Base-by-base conservation (phyloP, 73 alveolate genomes). In the Paramecium primaurelia region DNA sequence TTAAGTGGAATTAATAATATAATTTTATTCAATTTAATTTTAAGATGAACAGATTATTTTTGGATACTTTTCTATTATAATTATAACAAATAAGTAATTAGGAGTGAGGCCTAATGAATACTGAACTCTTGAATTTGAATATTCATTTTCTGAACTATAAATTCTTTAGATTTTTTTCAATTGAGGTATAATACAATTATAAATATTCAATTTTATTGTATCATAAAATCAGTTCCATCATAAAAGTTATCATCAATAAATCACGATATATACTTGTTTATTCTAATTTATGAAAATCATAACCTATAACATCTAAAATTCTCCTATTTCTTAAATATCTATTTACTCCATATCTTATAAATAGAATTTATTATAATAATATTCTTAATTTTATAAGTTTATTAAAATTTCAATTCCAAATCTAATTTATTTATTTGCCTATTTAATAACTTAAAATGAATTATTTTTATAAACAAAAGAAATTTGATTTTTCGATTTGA, bases 191-290 rank as follows among this genome's bases (percentile, higher is more conserved):
- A n/a, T n/a, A n/a, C n/a, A n/a, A n/a, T n/a, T n/a, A n/a, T n/a
- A n/a, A n/a, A n/a, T n/a, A n/a, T n/a, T n/a, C n/a, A n/a, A n/a
- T n/a, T n/a, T n/a, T n/a, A n/a, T n/a, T n/a, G n/a, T n/a, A 80
- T 25, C 91, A 80, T 80, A 47, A 80, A 80, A 47, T 80, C 91
- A 26, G 91, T 14, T 9, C 16, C 91, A 80, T 80, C 18, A 80
- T 80, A 30, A 26, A 45, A 80, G 8, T 80, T 42, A 3, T 80
- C 71, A 25, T 80, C 77, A 20, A 47, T 51, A 45, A 80, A 8
- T 77, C 91, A 12, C 91, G 22, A 80, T 32, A 80, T 0, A 80
- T 47, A 26, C 45, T 80, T 1, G 77, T 45, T 9, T 7, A 1
- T 2, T 45, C n/a, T 18, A 80, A 5, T 80, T 80, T 80, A 47